Base-by-base conservation (phyloP, 257 asterid species). In the Cynanchum wilfordii region DNA sequence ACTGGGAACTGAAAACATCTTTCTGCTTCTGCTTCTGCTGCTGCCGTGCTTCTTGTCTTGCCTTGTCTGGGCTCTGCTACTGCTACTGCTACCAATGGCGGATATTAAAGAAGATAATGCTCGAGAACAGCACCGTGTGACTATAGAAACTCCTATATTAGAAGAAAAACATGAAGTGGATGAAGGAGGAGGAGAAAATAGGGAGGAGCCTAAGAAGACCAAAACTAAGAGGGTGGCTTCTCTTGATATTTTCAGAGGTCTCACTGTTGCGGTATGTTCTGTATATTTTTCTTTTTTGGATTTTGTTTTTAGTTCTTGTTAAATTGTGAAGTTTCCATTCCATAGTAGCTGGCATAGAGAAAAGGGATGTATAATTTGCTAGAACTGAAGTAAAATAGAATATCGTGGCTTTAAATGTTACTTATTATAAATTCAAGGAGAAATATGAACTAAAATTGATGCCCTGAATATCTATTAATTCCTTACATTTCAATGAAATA, bases 211-310 rank as follows among this genome's bases (percentile, higher is more conserved):
- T 19, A 68, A 69, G 27, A 60, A 70, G 71, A 16, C 83, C 11
- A 79, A 64, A 73, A 60, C 89, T 0, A 88, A 86, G 79, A 84
- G 96, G 44, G 84, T 88, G 15, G 88, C 92, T n/a, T 85, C 95
- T n/a, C 81, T 90, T 44, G 95, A 90, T 76, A 82, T 87, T 70
- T 88, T 88, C 78, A 84, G 95, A 85, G 96, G 95, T 78, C 89
- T 90, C 71, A 88, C 96, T 22, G 91, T 90, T 47, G 92, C 91
- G 71, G 95, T 90, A 73, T 44, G 24, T 25, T 69, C 11, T 24
- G 30, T 44, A 6, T 4, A 33, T 72, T 0, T 51, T 10, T 22
- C 22, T 13, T 2, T 72, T 30, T 9, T 51, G 6, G 45, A 66
- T 66, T 44, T 25, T 38, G 3, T 2, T 73, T 64, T 30, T 17